Evolutionary conservation across 2,329 filamentous ascomycete genomes (phyloP).

Genomic region (Chlorencoelia australis): DNA sequence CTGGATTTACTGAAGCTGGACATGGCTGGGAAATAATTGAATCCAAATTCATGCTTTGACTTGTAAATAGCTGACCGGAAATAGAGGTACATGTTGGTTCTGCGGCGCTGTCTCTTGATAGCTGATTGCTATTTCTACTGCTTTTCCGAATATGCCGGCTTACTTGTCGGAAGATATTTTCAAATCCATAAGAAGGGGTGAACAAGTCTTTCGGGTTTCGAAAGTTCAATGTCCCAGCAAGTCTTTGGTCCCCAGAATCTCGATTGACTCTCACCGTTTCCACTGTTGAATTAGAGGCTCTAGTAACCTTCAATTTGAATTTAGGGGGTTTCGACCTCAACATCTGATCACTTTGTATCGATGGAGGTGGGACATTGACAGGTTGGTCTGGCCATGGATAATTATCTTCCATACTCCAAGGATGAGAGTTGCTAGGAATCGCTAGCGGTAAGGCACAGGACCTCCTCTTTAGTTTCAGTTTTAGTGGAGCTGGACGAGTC

Average conservation of each 20-base stretch:
- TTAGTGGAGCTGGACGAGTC: constrained; percentile 8
- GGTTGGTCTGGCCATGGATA: constrained; percentile 16
- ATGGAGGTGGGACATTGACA: constrained; percentile 5
- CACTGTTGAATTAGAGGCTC: constrained; percentile 20
- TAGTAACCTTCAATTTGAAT: constrained; percentile 23
- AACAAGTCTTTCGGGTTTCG: constrained; percentile 24
- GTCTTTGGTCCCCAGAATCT: constrained; percentile 13
- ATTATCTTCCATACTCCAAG: constrained; percentile 18
- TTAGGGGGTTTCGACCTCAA: constrained; percentile 13
- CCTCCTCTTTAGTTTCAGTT: constrained; percentile 22
- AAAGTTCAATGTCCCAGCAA: constrained; percentile 19
- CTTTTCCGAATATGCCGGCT: constrained; percentile 19
- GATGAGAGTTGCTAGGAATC: too few relatives aligned
- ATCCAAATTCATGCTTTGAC: constrained; percentile 7
- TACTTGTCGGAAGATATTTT: constrained; percentile 24
- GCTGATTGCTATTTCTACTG: constrained; percentile 15
- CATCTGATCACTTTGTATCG: constrained; percentile 3
- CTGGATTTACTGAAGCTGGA: constrained; percentile 10
- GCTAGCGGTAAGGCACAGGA: too few relatives aligned
- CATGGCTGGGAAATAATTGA: constrained; percentile 3
- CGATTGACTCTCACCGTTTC: constrained; percentile 24
- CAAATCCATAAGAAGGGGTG: constrained; percentile 20
- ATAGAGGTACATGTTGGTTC: constrained; percentile 4
- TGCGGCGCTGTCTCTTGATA: constrained; percentile 3
- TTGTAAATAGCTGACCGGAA: constrained; percentile 1